Evolutionary conservation across 2,329 filamentous ascomycete genomes (phyloP).

Genomic region (Fragosphaeria purpurea): DNA sequence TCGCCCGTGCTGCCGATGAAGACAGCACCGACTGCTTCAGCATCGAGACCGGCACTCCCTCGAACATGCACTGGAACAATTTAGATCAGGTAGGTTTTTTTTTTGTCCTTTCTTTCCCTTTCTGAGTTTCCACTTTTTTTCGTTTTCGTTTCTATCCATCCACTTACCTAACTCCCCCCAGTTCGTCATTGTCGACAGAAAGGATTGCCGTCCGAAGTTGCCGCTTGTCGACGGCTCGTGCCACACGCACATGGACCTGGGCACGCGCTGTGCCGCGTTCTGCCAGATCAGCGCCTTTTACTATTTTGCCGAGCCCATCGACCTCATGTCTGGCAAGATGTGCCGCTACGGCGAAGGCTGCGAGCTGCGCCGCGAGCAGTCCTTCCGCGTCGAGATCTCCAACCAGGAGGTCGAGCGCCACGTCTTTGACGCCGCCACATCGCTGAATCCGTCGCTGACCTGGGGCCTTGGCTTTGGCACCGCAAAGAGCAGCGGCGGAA

Average conservation of each 20-base stretch:
- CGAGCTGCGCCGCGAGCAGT: conserved; percentile 6
- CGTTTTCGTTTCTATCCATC: too few relatives aligned
- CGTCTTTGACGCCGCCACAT: conserved; percentile 3
- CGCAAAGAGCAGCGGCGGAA: not conserved
- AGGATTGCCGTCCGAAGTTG: conserved; percentile 3
- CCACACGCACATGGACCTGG: conserved; percentile 8
- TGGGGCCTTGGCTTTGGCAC: not conserved
- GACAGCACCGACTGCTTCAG: conserved; percentile 4
- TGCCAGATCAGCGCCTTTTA: conserved; percentile 9
- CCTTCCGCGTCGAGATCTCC: conserved; percentile 6
- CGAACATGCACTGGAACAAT: conserved; percentile 11
- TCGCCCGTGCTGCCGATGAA: too few relatives aligned
- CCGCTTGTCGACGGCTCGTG: conserved; percentile 4
- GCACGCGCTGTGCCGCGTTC: conserved; percentile 4
- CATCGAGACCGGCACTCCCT: conserved; percentile 3
- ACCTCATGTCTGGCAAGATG: conserved; percentile 8
- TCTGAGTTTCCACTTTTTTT: not conserved
- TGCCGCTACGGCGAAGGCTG: conserved; percentile 10
- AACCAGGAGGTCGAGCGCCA: conserved; percentile 10
- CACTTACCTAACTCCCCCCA: not conserved
- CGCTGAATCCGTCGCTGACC: not conserved
- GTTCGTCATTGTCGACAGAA: conserved; percentile 7
- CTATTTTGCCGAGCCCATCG: conserved; percentile 3
- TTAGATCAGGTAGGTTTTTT: not conserved
- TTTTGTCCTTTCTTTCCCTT: not conserved